Percentiles rank a stretch among this genome's conserved stretches.
phyloP scores from a whole-genome alignment of 768 basidiomycete genomes.

The Mycena metata region DNA sequence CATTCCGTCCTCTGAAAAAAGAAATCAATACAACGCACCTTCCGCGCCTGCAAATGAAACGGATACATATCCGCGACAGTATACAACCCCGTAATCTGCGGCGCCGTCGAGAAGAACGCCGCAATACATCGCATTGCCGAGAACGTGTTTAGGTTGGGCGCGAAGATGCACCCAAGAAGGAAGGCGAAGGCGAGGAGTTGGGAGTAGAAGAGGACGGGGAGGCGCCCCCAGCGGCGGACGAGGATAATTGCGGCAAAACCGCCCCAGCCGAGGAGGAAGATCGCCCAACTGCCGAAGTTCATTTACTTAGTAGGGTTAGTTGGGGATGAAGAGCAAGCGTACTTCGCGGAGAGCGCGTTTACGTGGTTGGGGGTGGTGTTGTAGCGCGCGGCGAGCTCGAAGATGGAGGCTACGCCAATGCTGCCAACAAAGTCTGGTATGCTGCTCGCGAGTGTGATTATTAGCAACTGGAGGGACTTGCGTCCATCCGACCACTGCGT shows the following conservation, averaged over 20 bases:
- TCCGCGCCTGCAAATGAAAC: conserved; percentile 70
- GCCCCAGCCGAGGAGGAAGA: conserved; percentile 54
- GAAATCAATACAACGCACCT: conserved; percentile 48
- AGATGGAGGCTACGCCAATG: conserved; percentile 75
- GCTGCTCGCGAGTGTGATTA: conserved; percentile 74
- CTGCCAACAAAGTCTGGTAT: conserved; percentile 79
- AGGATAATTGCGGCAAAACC: conserved; percentile 65
- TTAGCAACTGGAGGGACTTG: conserved; percentile 69
- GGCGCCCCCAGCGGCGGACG: conserved; percentile 67
- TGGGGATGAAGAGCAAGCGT: conserved; percentile 22
- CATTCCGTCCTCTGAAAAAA: background rate
- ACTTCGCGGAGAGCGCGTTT: conserved; percentile 75
- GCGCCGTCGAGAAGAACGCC: conserved; percentile 60
- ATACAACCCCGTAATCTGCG: conserved; percentile 67
- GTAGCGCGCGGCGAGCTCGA: conserved; percentile 68
- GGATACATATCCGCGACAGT: conserved; percentile 68
- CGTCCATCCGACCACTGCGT: conserved; percentile 62
- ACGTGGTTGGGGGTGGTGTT: conserved; percentile 68
- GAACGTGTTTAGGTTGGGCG: conserved; percentile 64
- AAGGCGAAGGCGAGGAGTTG: conserved; percentile 65
- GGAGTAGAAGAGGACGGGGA: conserved; percentile 73
- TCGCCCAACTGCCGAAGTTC: conserved; percentile 21
- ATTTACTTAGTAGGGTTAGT: too few relatives aligned
- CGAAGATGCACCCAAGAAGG: conserved; percentile 65
- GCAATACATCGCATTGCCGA: conserved; percentile 52